These are phyloP conservation scores for Orbilia javanica DNA, from an alignment of 2,329 filamentous ascomycete species.

Conservation along the genomic window DNA sequence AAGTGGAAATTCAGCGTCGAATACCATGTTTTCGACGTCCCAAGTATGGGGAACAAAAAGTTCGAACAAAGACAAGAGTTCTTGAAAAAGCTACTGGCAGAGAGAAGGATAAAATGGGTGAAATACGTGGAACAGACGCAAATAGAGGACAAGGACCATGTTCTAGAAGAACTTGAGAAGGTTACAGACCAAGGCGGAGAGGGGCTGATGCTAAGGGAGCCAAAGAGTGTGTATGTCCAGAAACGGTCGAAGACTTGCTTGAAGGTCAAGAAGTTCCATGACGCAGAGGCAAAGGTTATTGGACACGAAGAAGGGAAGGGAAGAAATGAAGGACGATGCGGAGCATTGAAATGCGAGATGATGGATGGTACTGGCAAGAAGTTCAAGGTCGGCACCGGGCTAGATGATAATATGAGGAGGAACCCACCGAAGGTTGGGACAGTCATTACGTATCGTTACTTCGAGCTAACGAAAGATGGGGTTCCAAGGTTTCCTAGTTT, in stretches of 20 bases:
- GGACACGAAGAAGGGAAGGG: slow-evolving; percentile 61
- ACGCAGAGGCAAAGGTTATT: slow-evolving; percentile 62
- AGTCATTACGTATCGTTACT: slow-evolving; percentile 61
- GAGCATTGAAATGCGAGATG: slow-evolving; percentile 62
- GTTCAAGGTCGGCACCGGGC: slow-evolving; percentile 62
- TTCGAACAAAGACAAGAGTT: slow-evolving; percentile 60
- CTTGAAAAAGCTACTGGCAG: slow-evolving; percentile 56
- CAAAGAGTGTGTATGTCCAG: slow-evolving; percentile 60
- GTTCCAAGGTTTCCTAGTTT: slow-evolving; percentile 61
- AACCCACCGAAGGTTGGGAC: slow-evolving; percentile 61
- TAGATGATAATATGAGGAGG: slow-evolving; percentile 61
- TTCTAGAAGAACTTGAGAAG: slow-evolving; percentile 60
- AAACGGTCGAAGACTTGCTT: slow-evolving; percentile 60
- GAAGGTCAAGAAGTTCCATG: slow-evolving; percentile 62
- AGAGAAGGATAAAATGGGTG: slow-evolving; percentile 60
- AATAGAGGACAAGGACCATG: slow-evolving; percentile 58
- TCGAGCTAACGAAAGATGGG: slow-evolving; percentile 61
- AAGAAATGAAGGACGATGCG: slow-evolving; percentile 60
- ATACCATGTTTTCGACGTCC: slow-evolving; percentile 62
- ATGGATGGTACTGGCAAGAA: slow-evolving; percentile 61
- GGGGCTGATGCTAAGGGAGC: slow-evolving; percentile 62
- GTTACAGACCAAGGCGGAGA: slow-evolving; percentile 60
- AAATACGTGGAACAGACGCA: slow-evolving; percentile 60
- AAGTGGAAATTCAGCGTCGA: slow-evolving; percentile 62
- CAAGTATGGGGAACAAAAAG: slow-evolving; percentile 58